These are phyloP conservation scores for Hibiscus syriacus DNA, from an alignment of 345 rosid genomes.

Conservation along the genomic window DNA sequence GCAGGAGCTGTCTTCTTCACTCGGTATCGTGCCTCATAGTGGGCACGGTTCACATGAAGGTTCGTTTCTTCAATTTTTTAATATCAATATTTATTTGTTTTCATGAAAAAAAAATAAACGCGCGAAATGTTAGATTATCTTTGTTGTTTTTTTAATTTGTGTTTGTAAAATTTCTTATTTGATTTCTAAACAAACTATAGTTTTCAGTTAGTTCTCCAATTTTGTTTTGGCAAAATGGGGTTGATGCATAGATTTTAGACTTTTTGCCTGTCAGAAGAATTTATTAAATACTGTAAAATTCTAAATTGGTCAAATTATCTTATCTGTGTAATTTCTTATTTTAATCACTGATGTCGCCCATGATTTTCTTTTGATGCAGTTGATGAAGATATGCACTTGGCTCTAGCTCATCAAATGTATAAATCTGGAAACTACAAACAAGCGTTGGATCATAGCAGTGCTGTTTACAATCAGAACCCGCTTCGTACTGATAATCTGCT, in stretches of 20 bases:
- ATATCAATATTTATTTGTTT: background rate
- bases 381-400: slow-evolving; percentile 64
- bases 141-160: too few relatives aligned
- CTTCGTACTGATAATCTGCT: slow-evolving; percentile 91
- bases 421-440: slow-evolving; percentile 74
- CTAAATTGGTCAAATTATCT: background rate
- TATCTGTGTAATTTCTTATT: background rate
- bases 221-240: background rate
- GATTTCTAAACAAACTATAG: background rate
- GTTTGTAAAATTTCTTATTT: background rate
- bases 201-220: slow-evolving; percentile 1
- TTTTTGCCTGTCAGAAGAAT: background rate
- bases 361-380: slow-evolving; percentile 22
- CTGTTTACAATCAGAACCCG: slow-evolving; percentile 66
- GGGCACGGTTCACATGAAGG: slow-evolving; percentile 37
- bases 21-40: slow-evolving; percentile 39
- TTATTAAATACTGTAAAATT: background rate
- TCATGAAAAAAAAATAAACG: background rate
- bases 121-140: background rate
- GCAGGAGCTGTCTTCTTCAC: slow-evolving; percentile 47
- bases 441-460: slow-evolving; percentile 75
- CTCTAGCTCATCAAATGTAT: slow-evolving; percentile 78
- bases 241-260: background rate
- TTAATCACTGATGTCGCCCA: background rate
- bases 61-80: background rate